Evolutionary conservation across 1,284 basidiomycete species (phyloP), one percentile per base, ranked within the genome.

Genomic region (Boletus albobrunnescens): DNA sequence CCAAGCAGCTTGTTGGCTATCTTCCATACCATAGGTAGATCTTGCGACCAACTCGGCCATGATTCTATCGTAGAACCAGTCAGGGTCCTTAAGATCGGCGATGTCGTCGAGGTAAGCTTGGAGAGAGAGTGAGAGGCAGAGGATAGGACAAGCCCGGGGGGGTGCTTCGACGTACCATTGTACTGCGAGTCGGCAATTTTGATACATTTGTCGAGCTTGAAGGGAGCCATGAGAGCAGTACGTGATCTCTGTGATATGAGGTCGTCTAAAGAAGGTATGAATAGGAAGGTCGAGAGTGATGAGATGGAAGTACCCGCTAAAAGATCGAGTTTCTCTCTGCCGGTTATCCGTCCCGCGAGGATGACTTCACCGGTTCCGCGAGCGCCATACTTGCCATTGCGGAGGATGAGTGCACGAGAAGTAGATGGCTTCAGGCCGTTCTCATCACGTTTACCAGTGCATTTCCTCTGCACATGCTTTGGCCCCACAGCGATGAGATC

Each of bases 281-380:
- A 47, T 41, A 30, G 26, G 45, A 28, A n/a, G 16, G 23, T 33
- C 2, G 30, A 33, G 23, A 32, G 23, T 0, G 9, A 48, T 11
- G 41, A 3, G 30, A 31, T 31, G n/a, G 6, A 67, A 69, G 45
- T 58, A 86, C 86, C 85, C 54, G 84, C 84, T 30, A 89, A 68
- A 23, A 89, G 73, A 59, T 87, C 84, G 23, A 89, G 71, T 58
- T 89, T 89, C 66, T 90, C 87, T 57, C 84, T 74, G 1, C 86
- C 86, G 47, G 75, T 79, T 55, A 87, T 76, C 59, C 74, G 83
- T 27, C 68, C 73, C 45, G 72, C 69, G 16, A 77, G 63, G 38
- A 81, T 61, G 32, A 87, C 23, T 63, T 87, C 84, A 22, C 84
- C 86, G 3, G 80, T 79, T 36, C 86, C 86, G 47, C 74, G 75